These are phyloP conservation scores for Abrus pulchellus DNA, from an alignment of 306 rosid genomes.

Conservation along the genomic window DNA sequence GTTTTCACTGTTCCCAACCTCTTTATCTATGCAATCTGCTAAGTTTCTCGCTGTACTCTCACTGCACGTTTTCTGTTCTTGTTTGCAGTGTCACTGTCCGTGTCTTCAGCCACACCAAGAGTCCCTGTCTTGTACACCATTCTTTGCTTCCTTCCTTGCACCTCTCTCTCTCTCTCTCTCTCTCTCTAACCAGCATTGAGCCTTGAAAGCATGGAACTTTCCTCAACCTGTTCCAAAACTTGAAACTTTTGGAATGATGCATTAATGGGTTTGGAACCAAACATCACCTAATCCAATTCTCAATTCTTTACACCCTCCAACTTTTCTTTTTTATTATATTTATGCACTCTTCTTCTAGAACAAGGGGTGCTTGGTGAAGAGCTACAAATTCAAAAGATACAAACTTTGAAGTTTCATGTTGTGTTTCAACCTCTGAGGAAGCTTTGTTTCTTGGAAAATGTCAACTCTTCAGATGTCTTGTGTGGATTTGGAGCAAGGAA, in stretches of 20 bases:
- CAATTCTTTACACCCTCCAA: slow-evolving; percentile 41
- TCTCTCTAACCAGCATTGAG: slow-evolving; percentile 43
- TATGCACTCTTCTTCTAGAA: slow-evolving; percentile 13
- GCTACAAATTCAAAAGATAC: slow-evolving; percentile 31
- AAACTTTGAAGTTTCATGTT: slow-evolving; percentile 40
- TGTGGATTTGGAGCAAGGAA: slow-evolving; percentile 77
- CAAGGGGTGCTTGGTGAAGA: neutral
- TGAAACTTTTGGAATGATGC: slow-evolving; percentile 35
- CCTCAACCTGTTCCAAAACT: slow-evolving; percentile 38
- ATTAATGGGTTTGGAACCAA: slow-evolving; percentile 59
- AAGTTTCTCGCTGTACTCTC: slow-evolving; percentile 42
- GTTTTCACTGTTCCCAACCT: slow-evolving; percentile 21
- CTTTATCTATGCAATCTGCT: slow-evolving; percentile 49
- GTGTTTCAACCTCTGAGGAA: neutral
- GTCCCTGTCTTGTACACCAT: slow-evolving; percentile 52
- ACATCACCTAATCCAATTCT: slow-evolving; percentile 63
- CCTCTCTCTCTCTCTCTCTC: slow-evolving; percentile 44
- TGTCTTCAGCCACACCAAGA: slow-evolving; percentile 44
- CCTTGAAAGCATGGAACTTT: slow-evolving; percentile 43
- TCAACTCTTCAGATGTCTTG: slow-evolving; percentile 55
- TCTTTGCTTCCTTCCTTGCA: neutral
- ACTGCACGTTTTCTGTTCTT: slow-evolving; percentile 59
- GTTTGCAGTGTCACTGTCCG: slow-evolving; percentile 50
- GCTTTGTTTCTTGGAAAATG: slow-evolving; percentile 40
- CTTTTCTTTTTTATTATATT: neutral